Evolutionary conservation across 345 rosid genomes (phyloP), one percentile per base, ranked within the genome.

Genomic region (Linum usitatissimum): DNA sequence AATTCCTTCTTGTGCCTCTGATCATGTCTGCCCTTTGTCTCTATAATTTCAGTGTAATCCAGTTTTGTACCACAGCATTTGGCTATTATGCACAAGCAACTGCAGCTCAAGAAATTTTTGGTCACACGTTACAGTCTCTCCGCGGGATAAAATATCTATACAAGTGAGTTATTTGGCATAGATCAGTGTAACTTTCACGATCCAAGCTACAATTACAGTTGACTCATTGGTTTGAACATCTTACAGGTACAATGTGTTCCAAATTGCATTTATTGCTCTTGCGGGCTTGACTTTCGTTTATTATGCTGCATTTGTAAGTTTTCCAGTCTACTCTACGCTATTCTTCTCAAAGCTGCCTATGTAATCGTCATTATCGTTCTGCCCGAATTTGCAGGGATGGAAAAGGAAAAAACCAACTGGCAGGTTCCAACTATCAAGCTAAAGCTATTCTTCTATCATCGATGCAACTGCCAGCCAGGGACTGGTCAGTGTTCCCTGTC

Each of bases 21-120:
- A 60, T 13, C 60, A 34, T 30, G 68, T 42, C 62, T 53, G 64
- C 66, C 30, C 65, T 65, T 60, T 38, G 10, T 60, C 39, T 63
- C 53, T 71, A 53, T 61, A 49, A 49, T 72, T 80, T 65, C 91
- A 94, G 99, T 76, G 97, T 94, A 66, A 94, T 94, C 72, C 97
- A 94, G 23, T 90, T 94, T 68, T 94, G 97, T 34, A 72, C 97
- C 64, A 86, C 93, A 6, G 96, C 99, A 64, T 94, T 94, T 72
- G 99, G 89, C 71, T 94, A 88, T 74, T 94, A 88, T 67, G 97
- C 96, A 57, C 97, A 88, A 84, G 99, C 99, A 68, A 94, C 96
- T 2, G 97, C 99, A 58, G 99, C 97, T 0, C 99, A 94, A 59
- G 97, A 94, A 78, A 94, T 94, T 64, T 94, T 90, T 55, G 97